Conservation (phyloP, 2,329 filamentous ascomycete genomes). For the Colletotrichum brevisporum region DNA sequence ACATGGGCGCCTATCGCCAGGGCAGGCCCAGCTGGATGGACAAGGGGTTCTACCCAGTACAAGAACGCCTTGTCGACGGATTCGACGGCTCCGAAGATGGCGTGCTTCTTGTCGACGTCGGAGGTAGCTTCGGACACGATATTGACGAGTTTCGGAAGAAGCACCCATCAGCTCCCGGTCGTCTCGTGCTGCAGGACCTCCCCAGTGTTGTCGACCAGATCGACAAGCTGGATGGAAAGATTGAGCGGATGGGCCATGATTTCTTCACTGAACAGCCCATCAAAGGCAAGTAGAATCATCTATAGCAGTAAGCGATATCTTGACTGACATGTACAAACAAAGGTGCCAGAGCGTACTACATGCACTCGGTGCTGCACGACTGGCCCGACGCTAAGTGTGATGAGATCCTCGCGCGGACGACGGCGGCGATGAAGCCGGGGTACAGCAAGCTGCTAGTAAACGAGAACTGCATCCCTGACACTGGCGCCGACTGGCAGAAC, state of each 20-base stretch:
- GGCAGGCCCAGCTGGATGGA: constrained; percentile 53
- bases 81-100: constrained; percentile 42
- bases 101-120: constrained; percentile 52
- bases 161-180: constrained; percentile 47
- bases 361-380: constrained; percentile 46
- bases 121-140: constrained; percentile 53
- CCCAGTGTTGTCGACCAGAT: constrained; percentile 54
- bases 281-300: constrained; percentile 42
- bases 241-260: constrained; percentile 58
- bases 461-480: constrained; percentile 50
- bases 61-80: constrained; percentile 49
- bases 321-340: no score
- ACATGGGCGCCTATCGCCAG: constrained; percentile 54
- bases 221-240: constrained; percentile 45
- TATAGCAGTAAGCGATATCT: no score
- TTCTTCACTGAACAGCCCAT: constrained; percentile 62
- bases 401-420: constrained; percentile 50
- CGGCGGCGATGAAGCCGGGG: constrained; percentile 49
- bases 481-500: constrained; percentile 52
- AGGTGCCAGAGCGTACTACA: constrained; percentile 46
- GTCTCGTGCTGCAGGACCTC: constrained; percentile 64
- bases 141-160: constrained; percentile 51
- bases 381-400: constrained; percentile 50
- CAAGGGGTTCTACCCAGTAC: constrained; percentile 48
- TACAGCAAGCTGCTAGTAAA: constrained; percentile 52